These are phyloP conservation scores for Paspalum vaginatum DNA, from an alignment of 176 grass and related monocot species.

Conservation along the genomic window DNA sequence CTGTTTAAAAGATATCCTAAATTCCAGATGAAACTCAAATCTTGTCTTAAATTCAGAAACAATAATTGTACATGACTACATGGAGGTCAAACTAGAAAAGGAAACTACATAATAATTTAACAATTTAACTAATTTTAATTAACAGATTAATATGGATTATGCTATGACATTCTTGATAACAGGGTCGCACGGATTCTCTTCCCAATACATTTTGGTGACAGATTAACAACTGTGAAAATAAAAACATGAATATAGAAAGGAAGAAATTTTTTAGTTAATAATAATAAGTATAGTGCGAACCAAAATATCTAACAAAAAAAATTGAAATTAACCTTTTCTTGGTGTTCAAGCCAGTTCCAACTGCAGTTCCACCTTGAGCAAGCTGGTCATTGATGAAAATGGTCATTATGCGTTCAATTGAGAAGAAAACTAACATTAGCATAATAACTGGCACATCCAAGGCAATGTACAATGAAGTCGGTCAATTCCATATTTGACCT, in stretches of 20 bases:
- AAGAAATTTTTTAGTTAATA: not conserved
- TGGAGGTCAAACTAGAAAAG: not conserved
- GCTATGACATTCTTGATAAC: not conserved
- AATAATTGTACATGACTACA: not conserved
- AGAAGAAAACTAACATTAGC: conserved; percentile 35
- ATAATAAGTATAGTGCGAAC: not conserved
- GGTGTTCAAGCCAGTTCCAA: conserved; percentile 97
- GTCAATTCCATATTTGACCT: conserved; percentile 95
- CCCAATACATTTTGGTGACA: not conserved
- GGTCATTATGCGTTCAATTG: conserved; percentile 30
- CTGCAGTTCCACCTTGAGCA: conserved; percentile 99
- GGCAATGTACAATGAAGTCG: conserved; percentile 76
- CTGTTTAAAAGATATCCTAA: not conserved
- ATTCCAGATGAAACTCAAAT: conserved; percentile 13
- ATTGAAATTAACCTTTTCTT: conserved; percentile 79
- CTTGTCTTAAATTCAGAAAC: not conserved
- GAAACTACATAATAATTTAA: conserved; percentile 32
- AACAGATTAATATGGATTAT: conserved; percentile 13
- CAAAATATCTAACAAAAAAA: not conserved
- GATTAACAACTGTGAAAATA: not conserved
- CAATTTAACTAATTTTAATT: not conserved
- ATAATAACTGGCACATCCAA: conserved; percentile 84
- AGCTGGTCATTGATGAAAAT: conserved; percentile 59
- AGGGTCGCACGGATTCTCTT: conserved; percentile 16
- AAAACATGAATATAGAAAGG: not conserved